Evolutionary conservation across 2,329 filamentous ascomycete genomes (phyloP).

Genomic region (Colletotrichum cereale): DNA sequence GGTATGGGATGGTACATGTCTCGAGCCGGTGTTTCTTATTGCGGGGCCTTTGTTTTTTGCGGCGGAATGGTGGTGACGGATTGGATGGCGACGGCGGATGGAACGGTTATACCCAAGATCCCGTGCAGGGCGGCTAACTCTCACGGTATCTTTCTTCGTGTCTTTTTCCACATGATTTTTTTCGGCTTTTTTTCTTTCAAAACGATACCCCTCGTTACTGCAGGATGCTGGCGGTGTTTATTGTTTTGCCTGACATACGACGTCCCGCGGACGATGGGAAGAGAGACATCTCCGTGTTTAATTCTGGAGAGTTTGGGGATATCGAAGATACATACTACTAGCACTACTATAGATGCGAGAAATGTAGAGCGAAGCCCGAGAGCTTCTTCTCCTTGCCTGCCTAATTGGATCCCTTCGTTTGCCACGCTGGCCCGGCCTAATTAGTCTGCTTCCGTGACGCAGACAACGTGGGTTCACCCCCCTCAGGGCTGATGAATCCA

Average conservation of each 20-base stretch:
- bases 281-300: neutral
- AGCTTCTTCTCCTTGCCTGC: neutral
- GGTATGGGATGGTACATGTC: neutral
- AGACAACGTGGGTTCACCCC: neutral
- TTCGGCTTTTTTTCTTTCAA: conserved; percentile 4
- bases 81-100: neutral
- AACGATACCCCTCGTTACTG: conserved; percentile 37
- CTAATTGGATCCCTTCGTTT: conserved; percentile 34
- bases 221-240: neutral
- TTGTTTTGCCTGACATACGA: neutral
- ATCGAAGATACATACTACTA: neutral
- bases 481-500: neutral
- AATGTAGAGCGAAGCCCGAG: neutral
- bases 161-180: neutral
- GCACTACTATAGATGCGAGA: conserved; percentile 6
- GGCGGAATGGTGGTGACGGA: neutral
- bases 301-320: neutral
- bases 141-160: neutral
- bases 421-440: neutral
- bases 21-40: neutral
- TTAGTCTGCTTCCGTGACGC: neutral
- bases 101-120: conserved; percentile 19
- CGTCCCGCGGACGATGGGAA: neutral
- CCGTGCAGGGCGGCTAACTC: neutral
- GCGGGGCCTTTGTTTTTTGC: neutral